phyloP scores from a whole-genome alignment of 257 asterid genomes.

The Salvia splendens region DNA sequence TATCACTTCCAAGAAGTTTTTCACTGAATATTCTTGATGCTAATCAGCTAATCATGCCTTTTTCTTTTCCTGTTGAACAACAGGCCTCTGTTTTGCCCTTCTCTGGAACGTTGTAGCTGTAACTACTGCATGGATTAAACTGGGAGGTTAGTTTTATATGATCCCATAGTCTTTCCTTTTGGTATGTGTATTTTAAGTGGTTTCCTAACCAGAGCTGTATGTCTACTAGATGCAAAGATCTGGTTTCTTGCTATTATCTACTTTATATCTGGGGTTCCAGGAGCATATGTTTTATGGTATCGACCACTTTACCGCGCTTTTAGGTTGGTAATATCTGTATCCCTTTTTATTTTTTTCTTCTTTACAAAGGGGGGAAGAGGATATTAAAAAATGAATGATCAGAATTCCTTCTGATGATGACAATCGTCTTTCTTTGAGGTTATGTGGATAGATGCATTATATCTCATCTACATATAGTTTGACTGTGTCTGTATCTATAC shows the following conservation, averaged over 20 bases:
- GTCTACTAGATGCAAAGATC: slow-evolving; percentile 45
- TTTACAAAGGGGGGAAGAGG: background rate
- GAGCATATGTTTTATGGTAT: slow-evolving; percentile 92
- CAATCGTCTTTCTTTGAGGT: background rate
- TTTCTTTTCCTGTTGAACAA: slow-evolving; percentile 35
- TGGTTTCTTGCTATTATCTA: slow-evolving; percentile 95
- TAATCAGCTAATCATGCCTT: slow-evolving; percentile 24
- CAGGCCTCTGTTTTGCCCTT: slow-evolving; percentile 77
- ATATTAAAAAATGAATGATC: slow-evolving; percentile 1
- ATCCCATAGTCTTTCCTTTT: background rate
- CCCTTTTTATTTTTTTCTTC: slow-evolving; percentile 19
- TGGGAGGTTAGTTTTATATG: slow-evolving; percentile 58
- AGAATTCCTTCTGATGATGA: background rate
- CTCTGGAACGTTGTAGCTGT: slow-evolving; percentile 83
- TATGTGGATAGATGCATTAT: slow-evolving; percentile 13
- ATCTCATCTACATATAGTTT: slow-evolving; percentile 17
- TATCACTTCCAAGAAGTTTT: background rate
- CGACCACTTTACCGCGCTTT: slow-evolving; percentile 95
- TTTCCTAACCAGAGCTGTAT: slow-evolving; percentile 31
- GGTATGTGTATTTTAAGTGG: background rate
- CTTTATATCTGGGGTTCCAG: slow-evolving; percentile 94
- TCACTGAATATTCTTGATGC: background rate
- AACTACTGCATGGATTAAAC: slow-evolving; percentile 90
- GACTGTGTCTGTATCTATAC: slow-evolving; percentile 16
- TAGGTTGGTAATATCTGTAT: slow-evolving; percentile 47